phyloP scores from a whole-genome alignment of 1,284 basidiomycete species.

The Pseudozyma sp. region DNA sequence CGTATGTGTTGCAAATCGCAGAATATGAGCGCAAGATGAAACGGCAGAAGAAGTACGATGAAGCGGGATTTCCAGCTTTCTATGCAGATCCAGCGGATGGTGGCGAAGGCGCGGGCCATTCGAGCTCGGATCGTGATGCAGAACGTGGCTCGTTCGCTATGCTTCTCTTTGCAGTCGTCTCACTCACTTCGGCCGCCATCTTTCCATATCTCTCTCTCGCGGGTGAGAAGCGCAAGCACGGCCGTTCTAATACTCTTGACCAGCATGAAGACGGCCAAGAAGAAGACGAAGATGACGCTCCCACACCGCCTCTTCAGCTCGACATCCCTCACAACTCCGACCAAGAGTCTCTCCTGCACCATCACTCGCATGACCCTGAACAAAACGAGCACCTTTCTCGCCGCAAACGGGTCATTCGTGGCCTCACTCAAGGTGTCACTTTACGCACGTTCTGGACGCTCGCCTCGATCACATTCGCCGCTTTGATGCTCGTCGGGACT shows the following conservation, averaged over 20 bases:
- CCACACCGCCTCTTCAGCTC: conserved; percentile 11
- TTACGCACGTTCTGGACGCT: conserved; percentile 64
- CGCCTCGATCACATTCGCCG: conserved; percentile 42
- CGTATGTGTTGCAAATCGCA: conserved; percentile 89
- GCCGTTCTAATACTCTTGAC: neutral
- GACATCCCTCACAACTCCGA: conserved; percentile 4
- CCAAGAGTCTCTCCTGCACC: conserved; percentile 7
- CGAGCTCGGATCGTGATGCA: conserved; percentile 47
- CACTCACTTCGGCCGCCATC: conserved; percentile 50
- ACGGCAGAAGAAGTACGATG: conserved; percentile 49
- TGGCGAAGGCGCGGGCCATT: neutral
- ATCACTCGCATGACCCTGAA: conserved; percentile 7
- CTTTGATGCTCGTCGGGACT: conserved; percentile 50
- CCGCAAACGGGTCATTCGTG: conserved; percentile 19
- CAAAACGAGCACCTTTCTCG: conserved; percentile 20
- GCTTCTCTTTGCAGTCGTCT: conserved; percentile 61
- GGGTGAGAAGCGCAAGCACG: conserved; percentile 17
- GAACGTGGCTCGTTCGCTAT: conserved; percentile 63
- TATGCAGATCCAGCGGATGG: neutral
- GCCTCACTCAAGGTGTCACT: conserved; percentile 29
- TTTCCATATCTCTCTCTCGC: conserved; percentile 60
- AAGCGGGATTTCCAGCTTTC: neutral
- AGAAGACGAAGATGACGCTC: conserved; percentile 1
- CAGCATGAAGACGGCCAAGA: neutral
- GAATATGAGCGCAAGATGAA: conserved; percentile 78